Evolutionary conservation across 345 rosid genomes (phyloP), one percentile per base, ranked within the genome.

Genomic region (Zanthoxylum bungeanum): DNA sequence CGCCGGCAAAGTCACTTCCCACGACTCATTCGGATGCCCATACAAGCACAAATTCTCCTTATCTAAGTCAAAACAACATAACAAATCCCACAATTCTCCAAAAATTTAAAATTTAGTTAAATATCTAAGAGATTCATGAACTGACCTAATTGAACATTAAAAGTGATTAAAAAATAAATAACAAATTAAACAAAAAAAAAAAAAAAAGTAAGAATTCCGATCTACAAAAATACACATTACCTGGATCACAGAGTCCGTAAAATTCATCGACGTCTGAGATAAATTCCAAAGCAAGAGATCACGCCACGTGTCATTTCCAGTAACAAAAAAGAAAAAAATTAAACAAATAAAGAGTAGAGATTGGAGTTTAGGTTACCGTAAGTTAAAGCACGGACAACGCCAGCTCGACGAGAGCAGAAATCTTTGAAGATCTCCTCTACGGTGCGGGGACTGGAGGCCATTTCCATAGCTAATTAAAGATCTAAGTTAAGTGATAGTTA

Each of bases 351-450:
- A 53, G 62, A 56, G 56, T 28, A 11, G 59, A 44, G 22, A 42
- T 28, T 31, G 44, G 60, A 36, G 10, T 21, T 50, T 16, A 44
- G 49, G 49, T 6, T 61, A 93, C 99, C 99, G 74, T 67, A 70
- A 71, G 93, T 91, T 68, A 96, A 89, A 80, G 99, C 99, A 76
- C 97, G 97, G 68, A 93, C 87, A 66, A 96, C 88, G 70, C 84
- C 97, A 25, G 89, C 16, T 76, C 98, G 90, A 52, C 98, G 88
- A 73, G 92, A 79, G 55, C 64, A 70, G 83, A 78, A 92, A 85
- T 95, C 99, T 78, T 88, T 91, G 81, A 87, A 89, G 93, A 95
- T 95, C 84, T 91, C 97, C 78, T 95, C 98, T 0, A 95, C 99
- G 72, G 92, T 82, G 75, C 97, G 98, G 71, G 96, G 96, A 71